phyloP scores from a whole-genome alignment of 306 rosid species.

The Casuarina cunninghamiana region DNA sequence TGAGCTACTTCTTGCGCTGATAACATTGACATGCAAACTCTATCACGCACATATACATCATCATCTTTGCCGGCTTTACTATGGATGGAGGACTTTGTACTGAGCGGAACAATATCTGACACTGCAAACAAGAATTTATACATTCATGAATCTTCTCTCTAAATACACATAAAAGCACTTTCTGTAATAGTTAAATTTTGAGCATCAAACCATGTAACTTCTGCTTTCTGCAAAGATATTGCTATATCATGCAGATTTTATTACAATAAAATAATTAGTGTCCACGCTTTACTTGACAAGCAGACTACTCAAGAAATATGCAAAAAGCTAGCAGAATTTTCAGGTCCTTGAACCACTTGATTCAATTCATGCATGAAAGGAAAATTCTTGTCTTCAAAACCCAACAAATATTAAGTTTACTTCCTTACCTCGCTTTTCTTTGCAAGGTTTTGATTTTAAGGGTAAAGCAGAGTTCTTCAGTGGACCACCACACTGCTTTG shows the following conservation, averaged over 20 bases:
- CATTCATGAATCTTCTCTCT: background rate
- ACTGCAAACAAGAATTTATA: constrained; percentile 30
- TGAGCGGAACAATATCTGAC: constrained; percentile 35
- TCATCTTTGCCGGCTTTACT: constrained; percentile 52
- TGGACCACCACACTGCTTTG: constrained; percentile 20
- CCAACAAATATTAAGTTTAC: constrained; percentile 19
- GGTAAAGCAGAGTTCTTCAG: constrained; percentile 27
- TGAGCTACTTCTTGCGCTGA: constrained; percentile 66
- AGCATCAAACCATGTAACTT: constrained; percentile 8
- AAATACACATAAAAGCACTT: background rate
- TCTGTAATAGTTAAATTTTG: constrained; percentile 18
- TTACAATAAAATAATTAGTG: constrained; percentile 3
- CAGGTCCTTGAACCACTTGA: background rate
- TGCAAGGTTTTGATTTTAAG: constrained; percentile 36
- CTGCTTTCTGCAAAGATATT: constrained; percentile 5
- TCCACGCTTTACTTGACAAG: background rate
- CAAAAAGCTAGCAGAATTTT: constrained; percentile 1
- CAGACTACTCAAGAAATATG: background rate
- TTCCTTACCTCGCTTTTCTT: constrained; percentile 51
- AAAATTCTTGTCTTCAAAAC: constrained; percentile 20
- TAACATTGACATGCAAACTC: constrained; percentile 47
- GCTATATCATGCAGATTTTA: constrained; percentile 16
- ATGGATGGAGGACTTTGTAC: constrained; percentile 46
- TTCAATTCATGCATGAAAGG: background rate
- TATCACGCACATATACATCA: constrained; percentile 33